These are phyloP conservation scores for Jaapia argillacea DNA, from an alignment of 768 basidiomycete genomes.

Conservation along the genomic window DNA sequence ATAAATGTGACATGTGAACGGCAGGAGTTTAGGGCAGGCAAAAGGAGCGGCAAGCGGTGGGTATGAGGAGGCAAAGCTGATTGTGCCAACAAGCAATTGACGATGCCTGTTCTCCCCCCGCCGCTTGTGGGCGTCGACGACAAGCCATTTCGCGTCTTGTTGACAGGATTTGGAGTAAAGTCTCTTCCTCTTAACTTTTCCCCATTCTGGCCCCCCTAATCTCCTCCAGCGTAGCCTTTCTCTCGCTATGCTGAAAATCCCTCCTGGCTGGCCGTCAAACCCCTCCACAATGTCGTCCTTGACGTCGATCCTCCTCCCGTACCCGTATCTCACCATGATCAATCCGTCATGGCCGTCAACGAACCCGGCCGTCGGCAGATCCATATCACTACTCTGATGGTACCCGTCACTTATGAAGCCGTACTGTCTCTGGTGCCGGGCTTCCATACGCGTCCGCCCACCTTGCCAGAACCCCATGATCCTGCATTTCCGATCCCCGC, in stretches of 20 bases:
- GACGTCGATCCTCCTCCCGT: slow-evolving; percentile 25
- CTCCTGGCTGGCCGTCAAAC: slow-evolving; percentile 61
- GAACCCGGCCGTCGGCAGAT: slow-evolving; percentile 28
- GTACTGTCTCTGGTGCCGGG: slow-evolving; percentile 46
- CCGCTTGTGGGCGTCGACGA: slow-evolving; percentile 15
- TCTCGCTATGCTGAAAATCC: slow-evolving; percentile 34
- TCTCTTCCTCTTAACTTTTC: slow-evolving; percentile 1
- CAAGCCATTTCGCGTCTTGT: slow-evolving; percentile 32
- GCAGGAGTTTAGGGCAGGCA: background rate
- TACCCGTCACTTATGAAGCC: slow-evolving; percentile 50
- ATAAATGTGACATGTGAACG: background rate
- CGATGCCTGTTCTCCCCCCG: slow-evolving; percentile 23
- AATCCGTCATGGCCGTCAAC: slow-evolving; percentile 6
- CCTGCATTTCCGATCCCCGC: slow-evolving; percentile 28
- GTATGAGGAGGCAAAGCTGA: too few species aligned
- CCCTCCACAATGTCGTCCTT: slow-evolving; percentile 48
- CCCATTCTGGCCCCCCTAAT: slow-evolving; percentile 4
- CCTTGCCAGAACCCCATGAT: slow-evolving; percentile 29
- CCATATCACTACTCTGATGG: slow-evolving; percentile 46
- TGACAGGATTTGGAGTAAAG: slow-evolving; percentile 48
- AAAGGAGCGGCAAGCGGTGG: too few species aligned
- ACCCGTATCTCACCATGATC: slow-evolving; percentile 13
- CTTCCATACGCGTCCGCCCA: slow-evolving; percentile 50
- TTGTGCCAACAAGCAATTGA: too few species aligned
- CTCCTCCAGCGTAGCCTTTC: too few species aligned